A percentile compares a stretch with the other conserved stretches of the same genome.
These are phyloP conservation scores for Leccinum pallidistipes DNA, from an alignment of 1,284 basidiomycete genomes.

Conservation along the genomic window DNA sequence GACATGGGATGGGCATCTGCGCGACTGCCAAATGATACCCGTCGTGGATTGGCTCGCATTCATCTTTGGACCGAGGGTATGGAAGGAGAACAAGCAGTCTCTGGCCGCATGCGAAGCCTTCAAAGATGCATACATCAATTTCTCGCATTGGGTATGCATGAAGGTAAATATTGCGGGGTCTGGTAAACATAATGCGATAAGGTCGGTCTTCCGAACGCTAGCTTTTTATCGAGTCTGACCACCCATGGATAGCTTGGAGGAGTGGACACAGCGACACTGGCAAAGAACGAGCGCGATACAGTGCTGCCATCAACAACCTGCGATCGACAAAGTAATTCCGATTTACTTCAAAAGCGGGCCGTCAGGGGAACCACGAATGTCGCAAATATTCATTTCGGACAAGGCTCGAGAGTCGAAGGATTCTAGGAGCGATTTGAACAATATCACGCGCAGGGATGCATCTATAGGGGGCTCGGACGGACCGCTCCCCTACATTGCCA, in stretches of 20 bases:
- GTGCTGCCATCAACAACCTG: slow-evolving; percentile 3
- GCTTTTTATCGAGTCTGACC: neutral
- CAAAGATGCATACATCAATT: slow-evolving; percentile 11
- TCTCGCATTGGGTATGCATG: slow-evolving; percentile 18
- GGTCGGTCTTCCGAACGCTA: neutral
- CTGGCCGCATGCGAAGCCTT: neutral
- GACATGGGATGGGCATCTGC: neutral
- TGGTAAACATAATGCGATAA: neutral
- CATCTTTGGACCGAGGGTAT: slow-evolving; percentile 12
- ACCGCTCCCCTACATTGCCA: neutral
- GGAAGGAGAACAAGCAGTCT: neutral
- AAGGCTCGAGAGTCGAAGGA: neutral
- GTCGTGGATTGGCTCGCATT: slow-evolving; percentile 16
- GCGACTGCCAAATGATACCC: slow-evolving; percentile 8
- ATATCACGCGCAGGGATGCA: neutral
- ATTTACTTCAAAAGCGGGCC: slow-evolving; percentile 14
- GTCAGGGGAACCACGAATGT: neutral
- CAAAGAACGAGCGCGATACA: slow-evolving; percentile 12
- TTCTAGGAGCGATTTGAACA: neutral
- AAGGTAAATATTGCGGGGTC: neutral
- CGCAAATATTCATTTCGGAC: slow-evolving; percentile 4
- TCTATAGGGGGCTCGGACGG: neutral
- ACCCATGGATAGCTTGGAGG: neutral
- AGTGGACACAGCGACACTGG: slow-evolving; percentile 10
- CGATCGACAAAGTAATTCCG: slow-evolving; percentile 15